Conservation (phyloP, 805 yeast species). For the Clavispora carvajalis region DNA sequence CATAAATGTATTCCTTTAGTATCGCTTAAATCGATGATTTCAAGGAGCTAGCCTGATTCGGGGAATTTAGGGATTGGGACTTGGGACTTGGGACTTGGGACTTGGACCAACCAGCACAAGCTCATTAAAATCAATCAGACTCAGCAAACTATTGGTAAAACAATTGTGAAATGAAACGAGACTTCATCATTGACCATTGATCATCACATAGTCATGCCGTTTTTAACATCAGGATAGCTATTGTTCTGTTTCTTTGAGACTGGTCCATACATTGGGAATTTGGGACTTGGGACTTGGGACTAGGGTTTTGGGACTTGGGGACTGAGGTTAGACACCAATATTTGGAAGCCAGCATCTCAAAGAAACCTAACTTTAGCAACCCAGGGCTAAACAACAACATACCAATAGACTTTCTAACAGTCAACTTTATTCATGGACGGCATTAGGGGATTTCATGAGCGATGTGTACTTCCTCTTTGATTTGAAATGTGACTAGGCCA, state of each 20-base stretch:
- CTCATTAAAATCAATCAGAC: too few relatives aligned
- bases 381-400: not conserved
- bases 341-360: not conserved
- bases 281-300: not conserved
- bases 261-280: not conserved
- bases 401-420: not conserved
- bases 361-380: not conserved
- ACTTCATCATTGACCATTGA: not conserved
- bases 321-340: not conserved
- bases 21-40: not conserved
- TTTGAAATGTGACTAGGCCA: too few relatives aligned
- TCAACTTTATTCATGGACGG: not conserved
- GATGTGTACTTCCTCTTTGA: not conserved
- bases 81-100: not conserved
- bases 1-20: not conserved
- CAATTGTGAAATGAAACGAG: not conserved
- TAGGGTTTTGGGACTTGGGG: not conserved
- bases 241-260: not conserved
- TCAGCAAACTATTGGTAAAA: not conserved
- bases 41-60: not conserved
- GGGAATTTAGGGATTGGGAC: not conserved
- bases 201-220: not conserved
- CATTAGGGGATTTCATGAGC: not conserved
- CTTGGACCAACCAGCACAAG: too few relatives aligned
- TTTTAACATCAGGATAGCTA: not conserved